Base-by-base conservation (phyloP, 1,284 basidiomycete species). In the Tilletia caries region DNA sequence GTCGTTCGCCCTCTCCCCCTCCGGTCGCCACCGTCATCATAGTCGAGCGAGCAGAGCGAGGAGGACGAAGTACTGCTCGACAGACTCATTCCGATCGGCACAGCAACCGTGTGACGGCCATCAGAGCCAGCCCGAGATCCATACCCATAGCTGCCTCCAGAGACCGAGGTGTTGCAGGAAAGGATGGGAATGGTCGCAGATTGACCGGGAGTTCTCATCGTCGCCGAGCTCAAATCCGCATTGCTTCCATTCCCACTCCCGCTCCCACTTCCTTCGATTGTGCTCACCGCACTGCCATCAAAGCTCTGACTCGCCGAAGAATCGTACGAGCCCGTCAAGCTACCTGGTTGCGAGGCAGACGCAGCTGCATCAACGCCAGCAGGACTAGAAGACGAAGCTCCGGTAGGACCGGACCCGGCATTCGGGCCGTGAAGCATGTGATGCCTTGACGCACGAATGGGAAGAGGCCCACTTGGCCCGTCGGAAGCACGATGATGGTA, bases 21-120 rank as follows among this genome's bases (percentile, higher is more conserved):
- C 15, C 29, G 58, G 29, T 62, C 34, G 32, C 58, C 58, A 13
- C 29, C 58, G 6, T 20, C 58, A 37, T 62, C 58, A 62, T 33
- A 62, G 58, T 62, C 58, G 58, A 62, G 58, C 27, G 58, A 62
- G 29, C 58, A 62, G 32, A 62, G 58, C 29, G 58, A 62, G 29
- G 58, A 62, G 6, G 58, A 62, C 32, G 58, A 62, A 6, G 58
- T 62, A 29, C 58, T 62, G 32, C 58, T 62, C 20, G 58, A 62
- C 13, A 62, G 18, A 29, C 32, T 34, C 15, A 18, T 13, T 33
- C 58, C 58, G 58, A 15, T 34, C 27, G 32, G 58, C 32, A 15
- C 58, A 41, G 37, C 8, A 41, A 62, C 6, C 58, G 29, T 37
- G 58, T 62, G 13, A 27, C 52, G 15, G 27, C 3, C n/a, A 5